Evolutionary conservation across 208 protist species (phyloP).

Genomic region (Trypanosoma caninum): DNA sequence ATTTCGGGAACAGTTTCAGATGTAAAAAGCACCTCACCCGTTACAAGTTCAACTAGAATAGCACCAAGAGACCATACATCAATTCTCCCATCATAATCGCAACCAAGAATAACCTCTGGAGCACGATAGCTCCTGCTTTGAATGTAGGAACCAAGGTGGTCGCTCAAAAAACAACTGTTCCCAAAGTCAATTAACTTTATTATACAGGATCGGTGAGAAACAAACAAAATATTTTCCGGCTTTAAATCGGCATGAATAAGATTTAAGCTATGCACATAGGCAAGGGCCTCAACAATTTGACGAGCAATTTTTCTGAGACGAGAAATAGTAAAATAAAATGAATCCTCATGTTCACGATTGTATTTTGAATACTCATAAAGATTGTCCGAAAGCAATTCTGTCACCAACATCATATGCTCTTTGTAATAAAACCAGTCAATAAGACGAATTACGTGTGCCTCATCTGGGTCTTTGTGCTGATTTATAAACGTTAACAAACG

Average conservation of each 20-base stretch:
- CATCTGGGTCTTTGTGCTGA: conserved; percentile 84
- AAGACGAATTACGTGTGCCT: conserved; percentile 86
- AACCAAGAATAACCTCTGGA: conserved; percentile 91
- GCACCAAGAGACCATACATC: conserved; percentile 95
- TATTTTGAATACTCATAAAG: conserved; percentile 97
- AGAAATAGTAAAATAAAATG: conserved; percentile 92
- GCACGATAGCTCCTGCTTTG: conserved; percentile 94
- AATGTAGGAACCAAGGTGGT: conserved; percentile 94
- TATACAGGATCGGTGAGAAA: conserved; percentile 90
- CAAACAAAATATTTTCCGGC: conserved; percentile 96
- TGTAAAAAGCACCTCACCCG: conserved; percentile 93
- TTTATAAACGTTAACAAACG: conserved; percentile 94
- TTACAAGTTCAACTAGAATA: conserved; percentile 93
- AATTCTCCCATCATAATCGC: conserved; percentile 93
- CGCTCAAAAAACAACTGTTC: conserved; percentile 93
- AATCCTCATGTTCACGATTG: conserved; percentile 88
- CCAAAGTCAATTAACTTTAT: conserved; percentile 97
- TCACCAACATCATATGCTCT: conserved; percentile 96
- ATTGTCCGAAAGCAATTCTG: conserved; percentile 94
- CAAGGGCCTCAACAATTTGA: conserved; percentile 81
- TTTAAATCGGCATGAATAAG: conserved; percentile 97
- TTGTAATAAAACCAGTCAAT: conserved; percentile 97
- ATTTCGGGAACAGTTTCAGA: conserved; percentile 93
- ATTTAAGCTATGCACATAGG: conserved; percentile 92
- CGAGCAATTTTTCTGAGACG: conserved; percentile 87